Evolutionary conservation across 108 stramenopile species (phyloP), one percentile per base, ranked within the genome.

Genomic region (Cyclotella atomus): DNA sequence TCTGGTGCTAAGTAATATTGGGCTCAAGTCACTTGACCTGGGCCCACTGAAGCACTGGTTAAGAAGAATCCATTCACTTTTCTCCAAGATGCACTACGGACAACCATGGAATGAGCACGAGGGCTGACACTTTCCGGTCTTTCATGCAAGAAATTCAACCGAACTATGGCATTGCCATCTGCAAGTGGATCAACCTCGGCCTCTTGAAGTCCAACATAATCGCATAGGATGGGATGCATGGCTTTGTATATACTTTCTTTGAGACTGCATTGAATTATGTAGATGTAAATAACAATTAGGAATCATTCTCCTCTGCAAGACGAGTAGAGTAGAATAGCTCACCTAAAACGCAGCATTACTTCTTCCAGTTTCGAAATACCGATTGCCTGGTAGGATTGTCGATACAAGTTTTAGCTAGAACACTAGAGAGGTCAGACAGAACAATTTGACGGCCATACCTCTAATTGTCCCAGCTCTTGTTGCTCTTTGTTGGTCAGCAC

Each of bases 161-260:
- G 49, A 35, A 89, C 87, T 20, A 70, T 55, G 10, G 89, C 91
- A n/a, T 89, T 89, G 9, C 94, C 94, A 85, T 92, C 86, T 16
- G 74, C 45, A 12, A 75, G 52, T 10, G 94, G 94, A 47, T 81
- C 83, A 20, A 91, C 83, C 73, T 92, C 91, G 4, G 88, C 94
- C 63, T 95, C 89, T 68, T 90, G 88, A 63, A 95, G 91, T 25
- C 91, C 91, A 38, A 92, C 90, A 55, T 92, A 92, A 63, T 92
- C 88, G 69, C 87, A 86, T 2, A 92, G 50, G 38, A 91, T 66
- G 47, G 94, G 91, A 67, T 95, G 89, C 75, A 87, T 84, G 6
- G 94, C 91, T 75, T 95, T 95, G 83, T 95, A 95, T 15, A 95
- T 76, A 33, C 88, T 86, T 65, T 95, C 94, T 59, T 95, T 95